Percentiles rank a stretch among this genome's conserved stretches.
phyloP scores from a whole-genome alignment of 441 rosid genomes.

The Omphalea diandra region DNA sequence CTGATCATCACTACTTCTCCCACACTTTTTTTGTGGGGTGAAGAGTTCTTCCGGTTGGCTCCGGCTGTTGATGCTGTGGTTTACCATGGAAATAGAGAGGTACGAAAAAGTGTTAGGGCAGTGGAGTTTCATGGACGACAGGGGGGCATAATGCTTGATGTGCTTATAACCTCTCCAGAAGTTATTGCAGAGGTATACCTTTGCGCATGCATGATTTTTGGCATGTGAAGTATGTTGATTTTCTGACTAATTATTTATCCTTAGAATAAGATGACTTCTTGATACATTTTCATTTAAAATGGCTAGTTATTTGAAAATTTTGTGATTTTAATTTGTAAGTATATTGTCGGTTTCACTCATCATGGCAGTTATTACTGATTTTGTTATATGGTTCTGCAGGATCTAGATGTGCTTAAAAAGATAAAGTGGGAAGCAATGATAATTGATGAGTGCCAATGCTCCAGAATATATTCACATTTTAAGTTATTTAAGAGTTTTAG shows the following conservation, averaged over 20 bases:
- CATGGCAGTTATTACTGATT: slow-evolving; percentile 9
- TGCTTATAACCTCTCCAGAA: slow-evolving; percentile 50
- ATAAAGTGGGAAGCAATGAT: slow-evolving; percentile 53
- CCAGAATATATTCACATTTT: slow-evolving; percentile 28
- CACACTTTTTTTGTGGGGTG: slow-evolving; percentile 51
- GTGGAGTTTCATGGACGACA: slow-evolving; percentile 43
- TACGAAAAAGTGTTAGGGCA: slow-evolving; percentile 39
- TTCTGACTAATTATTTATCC: neutral
- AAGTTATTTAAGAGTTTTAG: slow-evolving; percentile 41
- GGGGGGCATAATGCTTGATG: slow-evolving; percentile 47
- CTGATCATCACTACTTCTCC: slow-evolving; percentile 47
- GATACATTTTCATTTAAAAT: no score
- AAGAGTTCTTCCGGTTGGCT: slow-evolving; percentile 39
- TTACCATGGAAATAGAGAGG: slow-evolving; percentile 44
- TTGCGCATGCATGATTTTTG: slow-evolving; percentile 11
- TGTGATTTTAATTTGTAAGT: no score
- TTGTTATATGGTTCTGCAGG: slow-evolving; percentile 41
- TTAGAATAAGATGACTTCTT: no score
- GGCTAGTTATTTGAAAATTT: no score
- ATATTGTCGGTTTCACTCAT: neutral
- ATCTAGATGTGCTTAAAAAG: slow-evolving; percentile 31
- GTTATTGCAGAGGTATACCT: slow-evolving; percentile 50
- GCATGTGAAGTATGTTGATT: neutral
- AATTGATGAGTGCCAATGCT: slow-evolving; percentile 51
- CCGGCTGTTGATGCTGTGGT: slow-evolving; percentile 43